Conservation (phyloP, 371 early-diverging fungal species). For the Actinomucor elegans region DNA sequence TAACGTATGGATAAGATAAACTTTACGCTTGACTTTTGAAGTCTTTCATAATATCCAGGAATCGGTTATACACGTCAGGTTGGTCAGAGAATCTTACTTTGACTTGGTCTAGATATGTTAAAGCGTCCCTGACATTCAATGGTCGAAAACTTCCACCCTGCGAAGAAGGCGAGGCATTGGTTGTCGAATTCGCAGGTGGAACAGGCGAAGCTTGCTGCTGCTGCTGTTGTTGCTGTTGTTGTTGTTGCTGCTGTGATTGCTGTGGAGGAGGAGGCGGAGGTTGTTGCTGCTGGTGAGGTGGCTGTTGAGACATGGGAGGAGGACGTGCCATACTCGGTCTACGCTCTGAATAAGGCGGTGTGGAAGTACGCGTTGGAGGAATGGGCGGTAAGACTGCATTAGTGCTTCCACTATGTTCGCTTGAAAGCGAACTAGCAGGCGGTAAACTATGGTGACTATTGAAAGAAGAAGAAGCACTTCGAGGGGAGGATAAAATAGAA, state of each 20-base stretch:
- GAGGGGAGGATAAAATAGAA: constrained; percentile 21
- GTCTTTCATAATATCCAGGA: constrained; percentile 99
- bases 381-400: constrained; percentile 15
- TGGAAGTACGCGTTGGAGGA: constrained; percentile 15
- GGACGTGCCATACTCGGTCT: constrained; percentile 16
- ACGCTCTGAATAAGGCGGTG: constrained; percentile 22
- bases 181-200: background rate
- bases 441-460: constrained; percentile 10
- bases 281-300: background rate
- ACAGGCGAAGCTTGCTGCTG: background rate
- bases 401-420: background rate
- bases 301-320: constrained; percentile 1
- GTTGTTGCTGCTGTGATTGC: background rate
- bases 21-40: constrained; percentile 96
- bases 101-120: constrained; percentile 97
- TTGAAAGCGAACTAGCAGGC: constrained; percentile 19
- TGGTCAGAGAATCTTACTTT: constrained; percentile 91
- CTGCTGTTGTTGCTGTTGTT: constrained; percentile 1
- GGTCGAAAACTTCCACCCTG: constrained; percentile 34
- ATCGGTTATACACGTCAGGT: constrained; percentile 96
- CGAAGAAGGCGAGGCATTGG: constrained; percentile 3
- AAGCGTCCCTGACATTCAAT: constrained; percentile 84
- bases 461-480: constrained; percentile 19
- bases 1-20: constrained; percentile 13
- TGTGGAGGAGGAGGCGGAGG: background rate